These are phyloP conservation scores for Scytalidium sp. DNA, from an alignment of 2,329 filamentous ascomycete genomes.

Conservation along the genomic window DNA sequence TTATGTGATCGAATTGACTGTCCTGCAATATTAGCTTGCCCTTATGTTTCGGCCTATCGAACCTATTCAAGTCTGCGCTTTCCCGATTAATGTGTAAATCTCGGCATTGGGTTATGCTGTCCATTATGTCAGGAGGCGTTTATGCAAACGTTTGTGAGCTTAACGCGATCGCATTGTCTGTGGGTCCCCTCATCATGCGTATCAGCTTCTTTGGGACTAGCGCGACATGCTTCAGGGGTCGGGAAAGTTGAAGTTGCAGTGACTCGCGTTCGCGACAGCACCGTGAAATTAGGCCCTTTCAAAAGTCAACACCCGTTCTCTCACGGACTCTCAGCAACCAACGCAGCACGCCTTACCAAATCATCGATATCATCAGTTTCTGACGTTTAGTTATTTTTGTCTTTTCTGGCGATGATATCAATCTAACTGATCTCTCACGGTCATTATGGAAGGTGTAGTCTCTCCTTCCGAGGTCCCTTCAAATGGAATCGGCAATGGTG, in stretches of 20 bases:
- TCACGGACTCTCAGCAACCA: conserved; percentile 4
- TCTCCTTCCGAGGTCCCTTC: conserved; percentile 23
- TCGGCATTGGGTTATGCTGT: too few species aligned
- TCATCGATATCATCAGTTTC: conserved; percentile 12
- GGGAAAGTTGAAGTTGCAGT: background rate
- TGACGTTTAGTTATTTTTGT: conserved; percentile 10
- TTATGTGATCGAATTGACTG: background rate
- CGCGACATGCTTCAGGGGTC: background rate
- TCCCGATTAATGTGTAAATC: too few species aligned
- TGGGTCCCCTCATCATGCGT: background rate
- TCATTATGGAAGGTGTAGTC: conserved; percentile 29
- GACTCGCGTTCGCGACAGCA: background rate
- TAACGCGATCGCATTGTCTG: background rate
- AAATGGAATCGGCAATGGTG: conserved; percentile 23
- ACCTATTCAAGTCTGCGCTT: too few species aligned
- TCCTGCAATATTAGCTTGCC: conserved; percentile 24
- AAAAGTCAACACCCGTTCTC: background rate
- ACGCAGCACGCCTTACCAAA: conserved; percentile 10
- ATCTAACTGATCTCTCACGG: conserved; percentile 12
- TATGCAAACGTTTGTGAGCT: too few species aligned
- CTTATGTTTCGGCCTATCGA: conserved; percentile 15
- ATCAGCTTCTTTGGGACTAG: background rate
- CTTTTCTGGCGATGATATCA: conserved; percentile 17
- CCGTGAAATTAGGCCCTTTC: background rate
- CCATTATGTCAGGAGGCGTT: background rate